A percentile compares a stretch with the other conserved stretches of the same genome.
Conservation (phyloP, 1,284 basidiomycete species). For the Naganishia cerealis region DNA sequence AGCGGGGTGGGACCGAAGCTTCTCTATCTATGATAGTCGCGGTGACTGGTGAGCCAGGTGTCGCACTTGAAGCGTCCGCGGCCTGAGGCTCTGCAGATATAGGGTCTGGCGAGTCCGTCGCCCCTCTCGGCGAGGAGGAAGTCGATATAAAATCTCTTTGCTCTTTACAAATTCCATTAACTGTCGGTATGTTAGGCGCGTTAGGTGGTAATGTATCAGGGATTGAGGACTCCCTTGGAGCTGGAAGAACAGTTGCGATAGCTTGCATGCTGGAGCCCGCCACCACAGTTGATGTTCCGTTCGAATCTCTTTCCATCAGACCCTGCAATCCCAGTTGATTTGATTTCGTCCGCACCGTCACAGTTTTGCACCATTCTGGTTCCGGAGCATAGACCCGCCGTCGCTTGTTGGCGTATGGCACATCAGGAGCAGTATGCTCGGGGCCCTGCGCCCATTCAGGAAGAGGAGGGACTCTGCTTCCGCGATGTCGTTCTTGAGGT, state of each 20-base stretch:
- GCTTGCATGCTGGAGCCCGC: neutral
- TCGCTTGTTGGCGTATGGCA: neutral
- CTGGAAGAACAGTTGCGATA: neutral
- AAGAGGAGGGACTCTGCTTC: neutral
- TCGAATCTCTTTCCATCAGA: neutral
- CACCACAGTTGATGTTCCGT: neutral
- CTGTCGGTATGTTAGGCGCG: neutral
- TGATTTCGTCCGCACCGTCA: neutral
- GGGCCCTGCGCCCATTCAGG: neutral
- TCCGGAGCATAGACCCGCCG: neutral
- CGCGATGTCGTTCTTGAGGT: neutral
- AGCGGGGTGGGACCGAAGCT: neutral
- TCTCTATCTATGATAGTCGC: neutral
- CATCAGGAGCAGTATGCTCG: neutral
- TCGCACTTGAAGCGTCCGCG: neutral
- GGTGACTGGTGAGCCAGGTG: neutral
- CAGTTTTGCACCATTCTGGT: neutral
- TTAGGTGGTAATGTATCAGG: neutral
- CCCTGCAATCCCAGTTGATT: neutral
- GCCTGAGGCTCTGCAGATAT: neutral
- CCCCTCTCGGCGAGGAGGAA: neutral
- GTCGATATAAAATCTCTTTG: neutral
- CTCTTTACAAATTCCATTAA: neutral
- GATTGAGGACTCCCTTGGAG: neutral
- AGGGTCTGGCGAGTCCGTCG: neutral